A percentile compares a stretch with the other conserved stretches of the same genome.
These are phyloP conservation scores for Geotrichum reessii DNA, from an alignment of 1,139 yeast species.

Conservation along the genomic window DNA sequence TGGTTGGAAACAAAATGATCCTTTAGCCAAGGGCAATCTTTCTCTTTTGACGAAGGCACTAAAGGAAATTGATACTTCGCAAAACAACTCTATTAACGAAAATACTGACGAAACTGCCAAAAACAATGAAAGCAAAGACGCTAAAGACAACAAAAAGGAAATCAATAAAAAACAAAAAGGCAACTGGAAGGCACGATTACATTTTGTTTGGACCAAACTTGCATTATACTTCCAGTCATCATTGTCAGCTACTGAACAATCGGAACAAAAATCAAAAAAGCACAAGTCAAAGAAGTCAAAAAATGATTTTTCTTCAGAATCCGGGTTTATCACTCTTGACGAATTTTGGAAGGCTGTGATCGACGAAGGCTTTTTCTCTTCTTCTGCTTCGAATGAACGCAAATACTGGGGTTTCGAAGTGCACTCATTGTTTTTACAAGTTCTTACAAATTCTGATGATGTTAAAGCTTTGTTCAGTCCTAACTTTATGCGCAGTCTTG, in stretches of 20 bases:
- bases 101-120: constrained; percentile 30
- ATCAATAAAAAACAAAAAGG: constrained; percentile 47
- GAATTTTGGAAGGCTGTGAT: constrained; percentile 79
- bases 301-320: constrained; percentile 19
- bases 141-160: constrained; percentile 20
- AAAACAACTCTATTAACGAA: constrained; percentile 28
- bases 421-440: constrained; percentile 44
- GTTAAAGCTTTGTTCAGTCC: constrained; percentile 52
- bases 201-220: constrained; percentile 78
- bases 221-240: constrained; percentile 19
- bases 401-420: constrained; percentile 84
- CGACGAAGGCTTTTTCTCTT: constrained; percentile 74
- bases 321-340: constrained; percentile 35
- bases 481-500: constrained; percentile 66
- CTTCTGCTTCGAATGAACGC: constrained; percentile 75
- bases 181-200: constrained; percentile 72
- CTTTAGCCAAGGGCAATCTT: constrained; percentile 64
- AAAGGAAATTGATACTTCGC: constrained; percentile 49
- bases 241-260: constrained; percentile 11
- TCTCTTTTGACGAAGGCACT: constrained; percentile 57
- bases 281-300: constrained; percentile 28
- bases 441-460: constrained; percentile 30
- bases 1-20: constrained; percentile 68
- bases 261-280: constrained; percentile 33
- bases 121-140: constrained; percentile 23